phyloP scores from a whole-genome alignment of 805 yeast genomes.

The Metschnikowia noctiluminum region DNA sequence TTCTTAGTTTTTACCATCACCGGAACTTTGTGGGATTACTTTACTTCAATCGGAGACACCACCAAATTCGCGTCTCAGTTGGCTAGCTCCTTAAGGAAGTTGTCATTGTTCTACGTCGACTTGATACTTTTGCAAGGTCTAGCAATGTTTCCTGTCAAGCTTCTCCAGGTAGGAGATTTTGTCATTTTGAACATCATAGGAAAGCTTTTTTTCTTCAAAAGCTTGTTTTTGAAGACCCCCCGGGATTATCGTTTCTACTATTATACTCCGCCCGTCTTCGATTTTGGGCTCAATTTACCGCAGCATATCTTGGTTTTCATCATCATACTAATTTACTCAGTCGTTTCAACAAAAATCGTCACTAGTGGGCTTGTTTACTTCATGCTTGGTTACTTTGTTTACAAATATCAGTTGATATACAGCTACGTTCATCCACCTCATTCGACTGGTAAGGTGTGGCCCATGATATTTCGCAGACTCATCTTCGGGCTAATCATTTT shows the following conservation, averaged over 20 bases:
- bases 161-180: conserved; percentile 55
- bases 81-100: conserved; percentile 49
- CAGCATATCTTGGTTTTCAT: conserved; percentile 59
- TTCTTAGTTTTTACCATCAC: conserved; percentile 59
- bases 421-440: conserved; percentile 63
- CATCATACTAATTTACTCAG: conserved; percentile 56
- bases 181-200: conserved; percentile 41
- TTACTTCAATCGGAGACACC: conserved; percentile 55
- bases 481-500: conserved; percentile 53
- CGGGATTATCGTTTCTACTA: conserved; percentile 49
- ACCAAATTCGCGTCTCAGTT: conserved; percentile 55
- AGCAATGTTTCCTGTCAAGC: conserved; percentile 58
- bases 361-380: conserved; percentile 58
- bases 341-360: conserved; percentile 57
- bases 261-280: conserved; percentile 57
- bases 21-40: conserved; percentile 59
- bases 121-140: conserved; percentile 68
- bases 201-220: conserved; percentile 37
- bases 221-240: conserved; percentile 44
- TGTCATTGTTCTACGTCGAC: conserved; percentile 54
- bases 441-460: conserved; percentile 67
- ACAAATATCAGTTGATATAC: conserved; percentile 59
- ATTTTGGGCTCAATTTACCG: conserved; percentile 59
- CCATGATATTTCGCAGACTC: conserved; percentile 54
- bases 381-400: conserved; percentile 53